These are phyloP conservation scores for Scolecobasidium constrictum DNA, from an alignment of 2,329 filamentous ascomycete species.

Conservation along the genomic window DNA sequence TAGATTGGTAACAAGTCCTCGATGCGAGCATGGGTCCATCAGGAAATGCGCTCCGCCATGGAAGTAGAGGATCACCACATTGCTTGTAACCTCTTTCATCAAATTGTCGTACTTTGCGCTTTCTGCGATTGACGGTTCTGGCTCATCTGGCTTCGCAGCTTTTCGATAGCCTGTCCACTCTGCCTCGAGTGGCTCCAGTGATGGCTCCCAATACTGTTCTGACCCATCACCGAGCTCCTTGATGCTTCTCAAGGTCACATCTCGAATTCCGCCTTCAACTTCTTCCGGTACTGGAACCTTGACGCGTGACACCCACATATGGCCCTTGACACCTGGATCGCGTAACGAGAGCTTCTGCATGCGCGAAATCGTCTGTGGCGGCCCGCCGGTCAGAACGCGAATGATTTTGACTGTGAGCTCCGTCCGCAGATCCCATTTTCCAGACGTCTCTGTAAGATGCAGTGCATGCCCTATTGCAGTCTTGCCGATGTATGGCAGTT, in stretches of 20 bases:
- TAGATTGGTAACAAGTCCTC: conserved; percentile 46
- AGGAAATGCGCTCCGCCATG: conserved; percentile 68
- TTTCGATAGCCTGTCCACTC: conserved; percentile 66
- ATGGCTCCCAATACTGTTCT: conserved; percentile 36
- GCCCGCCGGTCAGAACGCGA: conserved; percentile 49
- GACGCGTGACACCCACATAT: conserved; percentile 70
- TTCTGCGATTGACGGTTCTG: conserved; percentile 48
- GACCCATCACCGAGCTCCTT: conserved; percentile 36
- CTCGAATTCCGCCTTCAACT: conserved; percentile 42
- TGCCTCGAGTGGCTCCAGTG: conserved; percentile 48
- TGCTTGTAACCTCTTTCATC: conserved; percentile 54
- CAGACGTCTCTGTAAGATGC: conserved; percentile 55
- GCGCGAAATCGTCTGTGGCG: conserved; percentile 41
- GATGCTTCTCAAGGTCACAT: conserved; percentile 48
- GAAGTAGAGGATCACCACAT: conserved; percentile 59
- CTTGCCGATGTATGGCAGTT: conserved; percentile 24
- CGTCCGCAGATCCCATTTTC: conserved; percentile 69
- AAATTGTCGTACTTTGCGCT: conserved; percentile 53
- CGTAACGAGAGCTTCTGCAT: conserved; percentile 50
- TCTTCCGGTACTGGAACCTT: conserved; percentile 49
- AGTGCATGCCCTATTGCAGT: conserved; percentile 54
- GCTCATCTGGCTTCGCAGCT: conserved; percentile 37
- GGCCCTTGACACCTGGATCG: conserved; percentile 62
- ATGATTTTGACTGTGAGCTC: conserved; percentile 62
- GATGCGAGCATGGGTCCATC: conserved; percentile 58